phyloP scores from a whole-genome alignment of 1,284 basidiomycete genomes.

The Rhizopogon parksii region DNA sequence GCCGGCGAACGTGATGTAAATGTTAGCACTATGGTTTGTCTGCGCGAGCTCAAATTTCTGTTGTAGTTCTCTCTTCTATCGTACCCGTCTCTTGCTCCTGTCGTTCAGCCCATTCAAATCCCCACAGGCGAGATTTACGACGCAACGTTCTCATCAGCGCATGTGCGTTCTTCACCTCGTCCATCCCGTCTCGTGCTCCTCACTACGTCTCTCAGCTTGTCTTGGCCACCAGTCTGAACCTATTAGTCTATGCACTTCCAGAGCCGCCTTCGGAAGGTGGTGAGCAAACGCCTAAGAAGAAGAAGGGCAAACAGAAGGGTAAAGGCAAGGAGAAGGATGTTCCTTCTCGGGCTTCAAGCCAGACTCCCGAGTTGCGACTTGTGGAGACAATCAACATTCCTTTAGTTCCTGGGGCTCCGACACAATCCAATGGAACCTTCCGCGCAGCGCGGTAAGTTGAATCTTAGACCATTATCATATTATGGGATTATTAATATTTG shows the following conservation, averaged over 20 bases:
- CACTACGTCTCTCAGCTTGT: constrained; percentile 41
- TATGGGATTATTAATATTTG: constrained; percentile 15
- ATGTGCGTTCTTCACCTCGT: constrained; percentile 30
- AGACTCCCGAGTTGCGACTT: constrained; percentile 34
- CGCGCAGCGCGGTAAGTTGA: constrained; percentile 60
- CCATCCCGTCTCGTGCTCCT: background rate
- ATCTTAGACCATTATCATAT: background rate
- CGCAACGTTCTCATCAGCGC: constrained; percentile 50
- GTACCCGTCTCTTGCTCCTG: constrained; percentile 56
- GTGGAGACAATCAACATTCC: constrained; percentile 51
- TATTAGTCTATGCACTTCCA: constrained; percentile 54
- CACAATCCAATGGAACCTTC: constrained; percentile 50
- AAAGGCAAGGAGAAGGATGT: constrained; percentile 8
- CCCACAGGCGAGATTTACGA: constrained; percentile 72
- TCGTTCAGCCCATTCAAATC: constrained; percentile 40
- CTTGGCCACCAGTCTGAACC: constrained; percentile 54
- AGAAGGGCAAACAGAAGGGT: constrained; percentile 41
- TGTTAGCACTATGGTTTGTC: constrained; percentile 7
- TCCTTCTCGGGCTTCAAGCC: constrained; percentile 9
- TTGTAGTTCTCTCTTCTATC: constrained; percentile 59
- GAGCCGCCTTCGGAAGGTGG: constrained; percentile 6
- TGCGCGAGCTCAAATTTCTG: constrained; percentile 8
- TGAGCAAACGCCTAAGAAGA: constrained; percentile 29
- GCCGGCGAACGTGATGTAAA: constrained; percentile 62
- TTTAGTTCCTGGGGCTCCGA: constrained; percentile 37